A percentile compares a stretch with the other conserved stretches of the same genome.
These are phyloP conservation scores for Fusarium neocosmosporiellum DNA, from an alignment of 2,329 filamentous ascomycete species.

Conservation along the genomic window DNA sequence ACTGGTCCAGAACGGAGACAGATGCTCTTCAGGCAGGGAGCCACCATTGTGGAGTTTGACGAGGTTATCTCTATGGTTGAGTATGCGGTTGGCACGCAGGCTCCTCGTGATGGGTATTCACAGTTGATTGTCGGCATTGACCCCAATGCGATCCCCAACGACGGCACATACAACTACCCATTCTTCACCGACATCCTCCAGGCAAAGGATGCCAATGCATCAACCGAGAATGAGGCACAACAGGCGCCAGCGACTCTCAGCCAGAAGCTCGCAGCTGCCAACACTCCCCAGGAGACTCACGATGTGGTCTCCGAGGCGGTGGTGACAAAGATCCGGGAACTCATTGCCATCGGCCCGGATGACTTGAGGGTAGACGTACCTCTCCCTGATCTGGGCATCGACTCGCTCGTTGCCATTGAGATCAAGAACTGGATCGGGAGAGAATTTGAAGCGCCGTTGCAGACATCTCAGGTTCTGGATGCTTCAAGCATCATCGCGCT, in stretches of 20 bases:
- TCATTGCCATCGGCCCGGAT: neutral
- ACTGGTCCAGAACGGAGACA: neutral
- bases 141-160: neutral
- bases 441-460: neutral
- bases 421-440: neutral
- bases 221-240: neutral
- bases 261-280: neutral
- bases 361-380: neutral
- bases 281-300: neutral
- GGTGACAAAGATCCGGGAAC: neutral
- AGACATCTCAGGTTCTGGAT: neutral
- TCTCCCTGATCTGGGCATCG: neutral
- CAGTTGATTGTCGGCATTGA: neutral
- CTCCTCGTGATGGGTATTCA: neutral
- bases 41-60: neutral
- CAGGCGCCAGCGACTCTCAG: neutral
- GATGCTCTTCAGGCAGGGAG: neutral
- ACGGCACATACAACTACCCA: neutral
- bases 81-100: neutral
- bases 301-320: neutral
- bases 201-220: neutral
- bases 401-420: neutral
- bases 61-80: neutral
- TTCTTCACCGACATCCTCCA: neutral
- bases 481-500: neutral